Evolutionary conservation across 2,329 filamentous ascomycete species (phyloP), one percentile per base, ranked within the genome.

Genomic region (Ophiostoma quercus): DNA sequence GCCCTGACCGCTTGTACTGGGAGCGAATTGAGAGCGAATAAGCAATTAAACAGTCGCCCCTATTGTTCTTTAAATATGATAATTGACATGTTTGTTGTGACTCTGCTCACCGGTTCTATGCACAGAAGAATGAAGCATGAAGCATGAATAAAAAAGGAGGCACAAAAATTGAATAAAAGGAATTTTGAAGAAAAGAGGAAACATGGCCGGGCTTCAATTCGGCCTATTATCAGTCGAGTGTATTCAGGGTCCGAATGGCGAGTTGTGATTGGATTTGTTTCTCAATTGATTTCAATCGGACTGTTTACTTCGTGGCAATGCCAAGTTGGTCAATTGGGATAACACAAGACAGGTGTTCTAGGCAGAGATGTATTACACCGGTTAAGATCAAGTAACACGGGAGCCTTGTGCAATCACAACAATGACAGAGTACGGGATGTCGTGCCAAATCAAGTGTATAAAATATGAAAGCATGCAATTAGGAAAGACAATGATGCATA

Each of bases 11-110:
- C 57, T 62, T 62, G 5, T 32, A 12, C 19, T 32, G 14, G 57
- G 25, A 32, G 25, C 25, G 25, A 32, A 12, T 32, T 32, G 14
- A 25, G 12, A 32, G 25, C 25, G 14, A 32, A 32, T 25, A 62
- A 62, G 51, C 22, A 25, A 34, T 29, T 62, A 32, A 32, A 32
- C 57, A 32, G 22, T 62, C 5, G 39, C 25, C 57, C 57, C 22
- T 62, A 62, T 12, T 34, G 25, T 32, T 12, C 22, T 16, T 16
- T 19, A 62, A 29, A 62, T 62, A 62, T 62, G 57, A 62, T 62
- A 62, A 62, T 62, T 62, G 57, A 62, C 25, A 32, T 62, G 57
- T 62, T 62, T 29, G 14, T 32, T 62, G 25, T 14, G 57, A 62
- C 57, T 25, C 16, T 32, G 22, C 57, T 16, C 57, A 62, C 22